Evolutionary conservation across 768 basidiomycete species (phyloP).

Genomic region (Gloeostereum incarnatum): DNA sequence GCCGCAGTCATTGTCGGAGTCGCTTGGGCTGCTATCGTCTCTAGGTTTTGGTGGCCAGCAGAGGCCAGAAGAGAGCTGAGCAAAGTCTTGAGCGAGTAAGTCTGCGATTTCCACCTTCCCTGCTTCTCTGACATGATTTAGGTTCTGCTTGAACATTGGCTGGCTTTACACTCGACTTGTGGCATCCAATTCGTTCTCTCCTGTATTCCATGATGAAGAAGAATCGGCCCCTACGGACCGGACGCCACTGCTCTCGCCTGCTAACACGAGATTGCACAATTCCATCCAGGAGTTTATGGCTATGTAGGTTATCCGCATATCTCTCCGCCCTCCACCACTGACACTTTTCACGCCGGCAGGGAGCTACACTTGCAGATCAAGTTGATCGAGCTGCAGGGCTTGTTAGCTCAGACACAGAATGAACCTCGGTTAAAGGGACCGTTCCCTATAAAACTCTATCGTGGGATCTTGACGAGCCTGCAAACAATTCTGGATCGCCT

Average conservation of each 20-base stretch:
- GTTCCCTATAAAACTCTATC: slow-evolving; percentile 82
- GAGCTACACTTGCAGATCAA: slow-evolving; percentile 92
- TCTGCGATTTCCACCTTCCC: slow-evolving; percentile 1
- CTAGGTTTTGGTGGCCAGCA: slow-evolving; percentile 91
- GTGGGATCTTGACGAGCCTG: slow-evolving; percentile 70
- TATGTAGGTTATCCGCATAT: slow-evolving; percentile 43
- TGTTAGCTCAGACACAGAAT: slow-evolving; percentile 84
- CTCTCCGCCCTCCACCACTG: not conserved
- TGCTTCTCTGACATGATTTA: slow-evolving; percentile 16
- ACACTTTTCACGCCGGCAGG: slow-evolving; percentile 48
- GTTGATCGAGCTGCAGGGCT: slow-evolving; percentile 73
- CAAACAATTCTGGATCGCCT: slow-evolving; percentile 83
- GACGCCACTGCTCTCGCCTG: not conserved
- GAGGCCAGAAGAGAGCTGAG: slow-evolving; percentile 87
- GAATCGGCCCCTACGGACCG: slow-evolving; percentile 1
- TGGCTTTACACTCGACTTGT: slow-evolving; percentile 94
- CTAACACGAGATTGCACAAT: slow-evolving; percentile 33
- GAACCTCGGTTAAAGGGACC: slow-evolving; percentile 96
- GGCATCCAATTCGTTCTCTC: slow-evolving; percentile 71
- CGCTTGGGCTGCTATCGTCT: slow-evolving; percentile 82
- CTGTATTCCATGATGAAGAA: slow-evolving; percentile 27
- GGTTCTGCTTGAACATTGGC: slow-evolving; percentile 88
- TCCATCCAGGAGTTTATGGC: slow-evolving; percentile 87
- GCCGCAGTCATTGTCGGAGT: slow-evolving; percentile 79
- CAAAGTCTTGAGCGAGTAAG: slow-evolving; percentile 77